These are phyloP conservation scores for Pseudocercospora fuligena DNA, from an alignment of 2,329 filamentous ascomycete genomes.

Conservation along the genomic window DNA sequence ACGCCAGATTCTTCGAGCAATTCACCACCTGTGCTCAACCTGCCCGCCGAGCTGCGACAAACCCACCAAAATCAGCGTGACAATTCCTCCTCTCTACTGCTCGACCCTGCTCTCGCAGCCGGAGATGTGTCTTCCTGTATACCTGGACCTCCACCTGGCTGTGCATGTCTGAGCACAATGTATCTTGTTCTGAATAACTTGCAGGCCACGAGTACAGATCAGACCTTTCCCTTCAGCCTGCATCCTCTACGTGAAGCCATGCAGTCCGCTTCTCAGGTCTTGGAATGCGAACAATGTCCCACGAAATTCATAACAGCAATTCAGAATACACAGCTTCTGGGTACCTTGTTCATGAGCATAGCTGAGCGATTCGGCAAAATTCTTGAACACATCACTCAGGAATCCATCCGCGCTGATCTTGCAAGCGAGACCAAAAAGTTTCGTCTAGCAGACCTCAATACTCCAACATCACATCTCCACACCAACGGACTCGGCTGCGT, in stretches of 20 bases:
- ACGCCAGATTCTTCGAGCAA: slow-evolving; percentile 29
- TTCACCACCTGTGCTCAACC: slow-evolving; percentile 23
- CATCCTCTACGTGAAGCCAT: slow-evolving; percentile 49
- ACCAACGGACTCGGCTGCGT: slow-evolving; percentile 50
- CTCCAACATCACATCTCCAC: slow-evolving; percentile 47
- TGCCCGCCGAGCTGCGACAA: slow-evolving; percentile 24
- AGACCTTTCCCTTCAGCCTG: slow-evolving; percentile 51
- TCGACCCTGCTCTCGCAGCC: slow-evolving; percentile 25
- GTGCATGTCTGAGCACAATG: slow-evolving; percentile 53
- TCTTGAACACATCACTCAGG: slow-evolving; percentile 47
- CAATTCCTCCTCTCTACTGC: slow-evolving; percentile 17
- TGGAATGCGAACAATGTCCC: slow-evolving; percentile 51
- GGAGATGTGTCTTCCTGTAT: slow-evolving; percentile 9
- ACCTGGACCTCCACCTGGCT: slow-evolving; percentile 35
- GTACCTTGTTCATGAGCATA: slow-evolving; percentile 48
- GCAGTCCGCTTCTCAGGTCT: slow-evolving; percentile 44
- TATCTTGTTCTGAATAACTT: slow-evolving; percentile 52
- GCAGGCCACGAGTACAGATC: slow-evolving; percentile 42
- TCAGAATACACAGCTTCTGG: slow-evolving; percentile 52
- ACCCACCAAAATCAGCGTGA: slow-evolving; percentile 7
- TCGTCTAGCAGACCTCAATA: slow-evolving; percentile 50
- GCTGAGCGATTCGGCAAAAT: slow-evolving; percentile 49
- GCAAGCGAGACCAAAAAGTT: slow-evolving; percentile 47
- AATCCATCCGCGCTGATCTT: slow-evolving; percentile 42
- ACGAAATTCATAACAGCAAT: slow-evolving; percentile 47